Evolutionary conservation across 345 rosid species (phyloP).

Genomic region (Eucalyptus curtisii): DNA sequence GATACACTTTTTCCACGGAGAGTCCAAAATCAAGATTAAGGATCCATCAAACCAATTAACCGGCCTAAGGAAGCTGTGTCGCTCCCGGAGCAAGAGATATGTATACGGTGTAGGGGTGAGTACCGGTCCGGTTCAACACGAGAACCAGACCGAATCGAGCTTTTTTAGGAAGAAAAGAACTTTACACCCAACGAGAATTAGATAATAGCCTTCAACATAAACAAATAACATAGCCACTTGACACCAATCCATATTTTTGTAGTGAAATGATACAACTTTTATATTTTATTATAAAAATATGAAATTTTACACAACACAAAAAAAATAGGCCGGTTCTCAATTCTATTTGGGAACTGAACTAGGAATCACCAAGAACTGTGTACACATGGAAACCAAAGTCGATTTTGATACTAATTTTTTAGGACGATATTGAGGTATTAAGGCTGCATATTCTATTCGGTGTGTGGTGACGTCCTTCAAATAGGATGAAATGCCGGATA

Average conservation of each 20-base stretch:
- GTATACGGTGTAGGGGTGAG: background rate
- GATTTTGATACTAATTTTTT: background rate
- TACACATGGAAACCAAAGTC: background rate
- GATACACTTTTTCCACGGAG: background rate
- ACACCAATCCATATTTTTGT: too few species aligned
- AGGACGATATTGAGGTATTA: background rate
- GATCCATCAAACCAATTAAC: background rate
- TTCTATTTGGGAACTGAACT: too few species aligned
- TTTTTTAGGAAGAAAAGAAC: too few species aligned
- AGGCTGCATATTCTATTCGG: background rate
- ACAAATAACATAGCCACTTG: background rate
- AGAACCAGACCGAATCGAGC: background rate
- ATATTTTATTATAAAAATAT: too few species aligned
- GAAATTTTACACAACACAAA: background rate
- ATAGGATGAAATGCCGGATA: background rate
- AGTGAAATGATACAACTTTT: background rate
- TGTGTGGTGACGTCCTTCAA: background rate
- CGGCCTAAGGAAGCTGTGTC: background rate
- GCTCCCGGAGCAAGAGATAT: background rate
- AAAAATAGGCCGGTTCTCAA: background rate
- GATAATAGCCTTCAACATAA: background rate
- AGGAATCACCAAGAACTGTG: accelerated
- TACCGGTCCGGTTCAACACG: background rate
- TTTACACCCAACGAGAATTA: background rate
- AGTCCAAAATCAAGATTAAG: background rate